Percentiles rank a stretch among this genome's conserved stretches.
phyloP scores from a whole-genome alignment of 768 basidiomycete genomes.

The Pisolithus albus region DNA sequence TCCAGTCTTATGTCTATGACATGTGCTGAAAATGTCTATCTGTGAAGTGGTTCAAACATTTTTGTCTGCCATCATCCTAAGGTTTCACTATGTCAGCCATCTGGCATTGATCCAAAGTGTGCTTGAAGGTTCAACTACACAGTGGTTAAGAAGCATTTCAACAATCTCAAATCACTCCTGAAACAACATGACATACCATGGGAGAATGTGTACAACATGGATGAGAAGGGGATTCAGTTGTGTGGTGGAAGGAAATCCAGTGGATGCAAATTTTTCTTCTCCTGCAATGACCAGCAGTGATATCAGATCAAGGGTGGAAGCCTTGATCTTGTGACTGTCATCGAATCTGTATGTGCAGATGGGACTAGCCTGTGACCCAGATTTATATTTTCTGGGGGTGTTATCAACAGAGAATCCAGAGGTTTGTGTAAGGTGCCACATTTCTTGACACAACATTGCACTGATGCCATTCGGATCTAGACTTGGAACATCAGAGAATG shows the following conservation, averaged over 20 bases:
- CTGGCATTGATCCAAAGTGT: constrained; percentile 17
- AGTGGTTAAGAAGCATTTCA: constrained; percentile 15
- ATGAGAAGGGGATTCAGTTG: constrained; percentile 11
- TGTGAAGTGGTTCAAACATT: constrained; percentile 9
- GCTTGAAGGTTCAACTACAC: constrained; percentile 18
- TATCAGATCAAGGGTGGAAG: background rate
- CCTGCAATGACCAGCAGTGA: background rate
- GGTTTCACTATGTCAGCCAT: constrained; percentile 16
- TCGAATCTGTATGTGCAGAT: constrained; percentile 40
- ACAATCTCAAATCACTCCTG: constrained; percentile 6
- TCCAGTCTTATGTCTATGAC: constrained; percentile 11
- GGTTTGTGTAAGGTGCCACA: background rate
- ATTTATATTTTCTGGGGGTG: constrained; percentile 28
- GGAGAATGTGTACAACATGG: constrained; percentile 12
- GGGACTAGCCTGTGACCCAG: constrained; percentile 29
- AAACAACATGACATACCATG: constrained; percentile 2
- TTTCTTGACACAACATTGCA: background rate
- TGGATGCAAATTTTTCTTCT: constrained; percentile 3
- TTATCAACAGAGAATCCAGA: background rate
- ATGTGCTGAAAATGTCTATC: constrained; percentile 16
- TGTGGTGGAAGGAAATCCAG: constrained; percentile 1
- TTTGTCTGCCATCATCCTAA: constrained; percentile 6
- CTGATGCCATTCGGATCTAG: constrained; percentile 12
- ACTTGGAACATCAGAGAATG: constrained; percentile 29
- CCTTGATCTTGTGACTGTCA: constrained; percentile 40